Percentiles rank a stretch among this genome's conserved stretches.
Conservation (phyloP, 139 green algal species). For the Tetraselmis striata region DNA sequence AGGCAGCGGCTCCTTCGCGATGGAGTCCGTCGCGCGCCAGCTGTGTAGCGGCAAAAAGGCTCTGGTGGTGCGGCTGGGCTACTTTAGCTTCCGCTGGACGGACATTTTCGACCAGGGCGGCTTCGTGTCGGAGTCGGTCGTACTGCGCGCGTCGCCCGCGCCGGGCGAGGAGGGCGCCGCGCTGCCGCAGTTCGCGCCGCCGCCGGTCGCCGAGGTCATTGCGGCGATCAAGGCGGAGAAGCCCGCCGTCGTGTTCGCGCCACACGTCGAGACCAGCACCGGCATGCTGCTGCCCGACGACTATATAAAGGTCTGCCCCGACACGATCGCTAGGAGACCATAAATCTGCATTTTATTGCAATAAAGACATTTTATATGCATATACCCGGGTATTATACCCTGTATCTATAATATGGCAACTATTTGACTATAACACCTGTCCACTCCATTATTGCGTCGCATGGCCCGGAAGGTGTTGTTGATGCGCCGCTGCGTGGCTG, state of each 20-base stretch:
- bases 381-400: neutral
- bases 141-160: constrained; percentile 8
- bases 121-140: constrained; percentile 14
- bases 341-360: neutral
- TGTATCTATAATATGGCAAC: neutral
- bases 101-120: constrained; percentile 28
- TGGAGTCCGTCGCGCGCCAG: constrained; percentile 1
- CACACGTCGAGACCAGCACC: constrained; percentile 26
- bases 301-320: constrained; percentile 13
- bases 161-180: neutral
- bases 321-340: neutral
- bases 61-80: constrained; percentile 20
- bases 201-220: constrained; percentile 15
- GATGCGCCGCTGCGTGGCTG: neutral
- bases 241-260: constrained; percentile 26
- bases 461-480: neutral
- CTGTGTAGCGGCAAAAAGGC: constrained; percentile 14
- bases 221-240: constrained; percentile 13
- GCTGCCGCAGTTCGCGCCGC: constrained; percentile 14
- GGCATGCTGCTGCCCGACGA: constrained; percentile 26
- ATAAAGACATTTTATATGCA: neutral
- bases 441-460: no score
- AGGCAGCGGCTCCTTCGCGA: neutral
- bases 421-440: no score
- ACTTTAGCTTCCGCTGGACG: constrained; percentile 22